A percentile compares a stretch with the other conserved stretches of the same genome.
Evolutionary conservation across 345 rosid species (phyloP).

Genomic region (Rhizophora mangle): DNA sequence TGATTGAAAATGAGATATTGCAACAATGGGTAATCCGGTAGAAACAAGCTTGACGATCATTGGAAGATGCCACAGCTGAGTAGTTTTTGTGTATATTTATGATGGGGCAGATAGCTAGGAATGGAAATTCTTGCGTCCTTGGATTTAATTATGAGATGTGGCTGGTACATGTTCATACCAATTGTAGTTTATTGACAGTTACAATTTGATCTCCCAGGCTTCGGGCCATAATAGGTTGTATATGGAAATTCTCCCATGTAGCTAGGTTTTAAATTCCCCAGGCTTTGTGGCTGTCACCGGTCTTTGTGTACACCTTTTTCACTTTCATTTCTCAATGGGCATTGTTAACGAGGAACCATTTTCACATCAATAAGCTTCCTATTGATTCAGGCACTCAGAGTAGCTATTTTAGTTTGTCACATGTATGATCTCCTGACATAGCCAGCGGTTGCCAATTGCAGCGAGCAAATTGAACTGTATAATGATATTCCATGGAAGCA

Average conservation of each 20-base stretch:
- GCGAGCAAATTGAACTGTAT: no score
- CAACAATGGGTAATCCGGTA: slow-evolving; percentile 8
- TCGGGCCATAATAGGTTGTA: slow-evolving; percentile 34
- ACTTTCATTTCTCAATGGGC: background rate
- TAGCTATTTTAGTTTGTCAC: background rate
- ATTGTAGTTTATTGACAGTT: slow-evolving; percentile 22
- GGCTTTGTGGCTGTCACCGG: slow-evolving; percentile 14
- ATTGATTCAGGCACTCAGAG: background rate
- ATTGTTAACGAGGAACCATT: background rate
- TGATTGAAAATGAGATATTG: slow-evolving; percentile 34
- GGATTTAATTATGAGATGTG: slow-evolving; percentile 30
- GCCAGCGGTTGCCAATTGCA: background rate
- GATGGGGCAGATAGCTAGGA: slow-evolving; percentile 36
- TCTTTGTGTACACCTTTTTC: background rate
- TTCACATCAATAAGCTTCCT: slow-evolving; percentile 1
- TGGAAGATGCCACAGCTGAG: slow-evolving; percentile 20
- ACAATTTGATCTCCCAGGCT: slow-evolving; percentile 33
- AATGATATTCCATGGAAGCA: no score
- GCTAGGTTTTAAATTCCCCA: slow-evolving; percentile 34
- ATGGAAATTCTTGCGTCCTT: slow-evolving; percentile 38
- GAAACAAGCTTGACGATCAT: slow-evolving; percentile 15
- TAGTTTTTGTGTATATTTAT: slow-evolving; percentile 49
- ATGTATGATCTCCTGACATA: background rate
- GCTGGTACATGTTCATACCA: slow-evolving; percentile 46
- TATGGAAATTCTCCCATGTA: slow-evolving; percentile 33